Conservation (phyloP, 371 early-diverging fungal genomes). For the Mucor lusitanicus region DNA sequence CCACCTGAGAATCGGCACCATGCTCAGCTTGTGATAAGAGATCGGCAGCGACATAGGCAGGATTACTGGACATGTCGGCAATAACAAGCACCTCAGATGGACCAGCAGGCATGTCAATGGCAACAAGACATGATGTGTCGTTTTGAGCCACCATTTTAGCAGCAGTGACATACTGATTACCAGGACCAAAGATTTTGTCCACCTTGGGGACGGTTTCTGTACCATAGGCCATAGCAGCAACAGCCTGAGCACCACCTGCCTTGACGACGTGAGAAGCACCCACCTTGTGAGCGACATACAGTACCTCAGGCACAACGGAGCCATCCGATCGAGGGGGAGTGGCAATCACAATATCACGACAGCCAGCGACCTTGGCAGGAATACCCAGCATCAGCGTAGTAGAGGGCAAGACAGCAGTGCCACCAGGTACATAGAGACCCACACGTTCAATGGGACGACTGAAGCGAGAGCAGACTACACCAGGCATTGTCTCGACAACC, state of each 20-base stretch:
- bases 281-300: slow-evolving; percentile 97
- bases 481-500: slow-evolving; percentile 95
- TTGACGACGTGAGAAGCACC: slow-evolving; percentile 88
- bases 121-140: slow-evolving; percentile 87
- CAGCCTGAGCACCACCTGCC: slow-evolving; percentile 98
- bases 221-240: slow-evolving; percentile 98
- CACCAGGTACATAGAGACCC: slow-evolving; percentile 97
- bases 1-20: slow-evolving; percentile 94
- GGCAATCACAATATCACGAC: slow-evolving; percentile 93
- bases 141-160: slow-evolving; percentile 97
- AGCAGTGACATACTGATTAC: slow-evolving; percentile 98
- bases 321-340: slow-evolving; percentile 95
- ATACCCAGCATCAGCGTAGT: slow-evolving; percentile 96
- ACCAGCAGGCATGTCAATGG: slow-evolving; percentile 99
- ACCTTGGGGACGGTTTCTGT: slow-evolving; percentile 96
- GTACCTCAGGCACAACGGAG: slow-evolving; percentile 89
- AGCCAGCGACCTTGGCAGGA: slow-evolving; percentile 97
- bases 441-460: slow-evolving; percentile 93
- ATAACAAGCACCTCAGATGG: slow-evolving; percentile 96
- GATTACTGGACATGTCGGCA: slow-evolving; percentile 83
- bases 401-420: slow-evolving; percentile 96
- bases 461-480: slow-evolving; percentile 91
- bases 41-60: slow-evolving; percentile 94
- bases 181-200: slow-evolving; percentile 98
- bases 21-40: slow-evolving; percentile 97